Conservation (phyloP, 1,284 basidiomycete genomes). For the Pascua sp. region DNA sequence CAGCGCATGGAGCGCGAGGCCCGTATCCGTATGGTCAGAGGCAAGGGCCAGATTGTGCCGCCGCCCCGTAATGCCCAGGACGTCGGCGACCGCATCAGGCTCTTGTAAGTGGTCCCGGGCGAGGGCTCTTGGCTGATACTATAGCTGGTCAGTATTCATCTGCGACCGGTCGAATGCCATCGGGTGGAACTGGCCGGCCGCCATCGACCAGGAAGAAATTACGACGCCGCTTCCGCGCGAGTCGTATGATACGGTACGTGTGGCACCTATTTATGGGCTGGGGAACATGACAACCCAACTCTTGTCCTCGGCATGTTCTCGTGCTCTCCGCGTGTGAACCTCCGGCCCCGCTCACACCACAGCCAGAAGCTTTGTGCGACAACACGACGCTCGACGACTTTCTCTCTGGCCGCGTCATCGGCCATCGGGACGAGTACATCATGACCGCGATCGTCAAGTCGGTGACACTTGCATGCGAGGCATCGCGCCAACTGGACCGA, state of each 20-base stretch:
- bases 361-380: slow-evolving; percentile 21
- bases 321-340: too few species aligned
- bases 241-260: slow-evolving; percentile 27
- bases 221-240: slow-evolving; percentile 44
- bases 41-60: slow-evolving; percentile 26
- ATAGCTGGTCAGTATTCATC: slow-evolving; percentile 40
- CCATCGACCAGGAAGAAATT: slow-evolving; percentile 34
- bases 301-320: too few species aligned
- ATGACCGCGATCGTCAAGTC: slow-evolving; percentile 24
- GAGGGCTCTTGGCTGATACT: too few species aligned
- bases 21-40: slow-evolving; percentile 19
- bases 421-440: slow-evolving; percentile 16
- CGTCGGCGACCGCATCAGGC: slow-evolving; percentile 32
- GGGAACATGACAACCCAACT: too few species aligned
- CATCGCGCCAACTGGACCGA: slow-evolving; percentile 9
- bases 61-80: slow-evolving; percentile 24
- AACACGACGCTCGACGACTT: slow-evolving; percentile 27
- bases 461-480: slow-evolving; percentile 23
- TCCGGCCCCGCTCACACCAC: background rate
- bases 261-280: too few species aligned
- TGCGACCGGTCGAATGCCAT: slow-evolving; percentile 15
- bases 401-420: slow-evolving; percentile 9
- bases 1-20: slow-evolving; percentile 19
- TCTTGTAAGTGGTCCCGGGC: slow-evolving; percentile 36
- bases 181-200: slow-evolving; percentile 17